phyloP scores from a whole-genome alignment of 805 yeast genomes.

The Metschnikowia matae region DNA sequence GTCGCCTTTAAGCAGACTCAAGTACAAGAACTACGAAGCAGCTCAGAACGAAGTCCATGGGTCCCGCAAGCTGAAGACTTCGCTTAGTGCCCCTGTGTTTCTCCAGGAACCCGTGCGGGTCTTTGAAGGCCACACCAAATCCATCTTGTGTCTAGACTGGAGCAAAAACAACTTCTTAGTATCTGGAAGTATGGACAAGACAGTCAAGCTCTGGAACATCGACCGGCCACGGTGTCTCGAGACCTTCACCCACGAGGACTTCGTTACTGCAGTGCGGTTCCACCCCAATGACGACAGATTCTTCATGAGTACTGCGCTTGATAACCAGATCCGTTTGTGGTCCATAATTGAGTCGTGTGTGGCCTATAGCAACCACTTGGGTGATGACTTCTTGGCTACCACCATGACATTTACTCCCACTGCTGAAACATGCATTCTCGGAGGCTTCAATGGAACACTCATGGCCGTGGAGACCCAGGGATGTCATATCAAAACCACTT shows the following conservation, averaged over 20 bases:
- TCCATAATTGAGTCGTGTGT: constrained; percentile 71
- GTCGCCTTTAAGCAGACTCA: constrained; percentile 64
- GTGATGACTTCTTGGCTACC: constrained; percentile 65
- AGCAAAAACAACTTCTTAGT: constrained; percentile 77
- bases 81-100: constrained; percentile 70
- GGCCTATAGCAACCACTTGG: constrained; percentile 46
- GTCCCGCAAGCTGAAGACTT: constrained; percentile 17
- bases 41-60: constrained; percentile 11
- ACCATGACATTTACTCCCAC: constrained; percentile 70
- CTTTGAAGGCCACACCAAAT: constrained; percentile 64
- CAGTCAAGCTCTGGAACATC: constrained; percentile 82
- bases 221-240: constrained; percentile 61
- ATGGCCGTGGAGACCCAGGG: constrained; percentile 61
- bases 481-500: constrained; percentile 37
- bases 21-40: constrained; percentile 25
- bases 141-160: constrained; percentile 80
- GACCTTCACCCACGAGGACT: constrained; percentile 69
- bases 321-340: constrained; percentile 75
- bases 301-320: constrained; percentile 77
- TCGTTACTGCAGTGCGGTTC: constrained; percentile 75
- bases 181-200: constrained; percentile 79
- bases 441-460: constrained; percentile 75
- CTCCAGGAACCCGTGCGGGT: constrained; percentile 58
- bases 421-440: constrained; percentile 58
- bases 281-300: constrained; percentile 87